Conservation (phyloP, 345 rosid genomes). For the Abelmoschus esculentus region DNA sequence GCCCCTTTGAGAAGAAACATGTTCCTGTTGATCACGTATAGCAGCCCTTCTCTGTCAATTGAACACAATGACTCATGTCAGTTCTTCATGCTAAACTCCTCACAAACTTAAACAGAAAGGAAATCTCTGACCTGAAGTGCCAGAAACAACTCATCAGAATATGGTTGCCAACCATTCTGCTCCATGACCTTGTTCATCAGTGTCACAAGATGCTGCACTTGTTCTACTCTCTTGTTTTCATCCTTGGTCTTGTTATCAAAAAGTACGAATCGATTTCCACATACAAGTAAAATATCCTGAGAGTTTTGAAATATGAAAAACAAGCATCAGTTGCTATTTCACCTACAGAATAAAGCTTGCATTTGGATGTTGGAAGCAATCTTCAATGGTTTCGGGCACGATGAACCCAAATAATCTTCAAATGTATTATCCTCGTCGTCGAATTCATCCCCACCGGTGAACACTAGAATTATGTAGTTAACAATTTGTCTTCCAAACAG, state of each 20-base stretch:
- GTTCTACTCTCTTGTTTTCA: conserved; percentile 40
- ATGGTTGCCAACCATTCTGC: conserved; percentile 65
- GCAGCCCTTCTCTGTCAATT: conserved; percentile 46
- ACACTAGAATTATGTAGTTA: conserved; percentile 67
- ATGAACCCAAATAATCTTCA: conserved; percentile 55
- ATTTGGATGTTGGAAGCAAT: conserved; percentile 24
- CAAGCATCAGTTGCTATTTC: not conserved
- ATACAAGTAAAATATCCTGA: conserved; percentile 52
- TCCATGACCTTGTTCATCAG: conserved; percentile 42
- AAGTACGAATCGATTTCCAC: conserved; percentile 50
- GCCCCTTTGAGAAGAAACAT: conserved; percentile 47
- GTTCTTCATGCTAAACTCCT: not conserved
- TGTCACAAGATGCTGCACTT: conserved; percentile 56
- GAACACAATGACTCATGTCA: not conserved
- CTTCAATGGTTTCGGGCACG: conserved; percentile 56
- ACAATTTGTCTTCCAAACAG: conserved; percentile 61
- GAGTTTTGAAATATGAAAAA: not conserved
- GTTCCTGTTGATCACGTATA: conserved; percentile 52
- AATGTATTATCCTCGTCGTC: conserved; percentile 58
- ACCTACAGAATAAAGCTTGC: not conserved
- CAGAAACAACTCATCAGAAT: conserved; percentile 56
- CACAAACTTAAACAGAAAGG: not conserved
- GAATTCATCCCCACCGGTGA: conserved; percentile 83
- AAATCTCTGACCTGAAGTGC: conserved; percentile 46
- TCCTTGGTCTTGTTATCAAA: conserved; percentile 83